Percentiles rank a stretch among this genome's conserved stretches.
phyloP scores from a whole-genome alignment of 2,329 filamentous ascomycete genomes.

The Monosporascus sp. region DNA sequence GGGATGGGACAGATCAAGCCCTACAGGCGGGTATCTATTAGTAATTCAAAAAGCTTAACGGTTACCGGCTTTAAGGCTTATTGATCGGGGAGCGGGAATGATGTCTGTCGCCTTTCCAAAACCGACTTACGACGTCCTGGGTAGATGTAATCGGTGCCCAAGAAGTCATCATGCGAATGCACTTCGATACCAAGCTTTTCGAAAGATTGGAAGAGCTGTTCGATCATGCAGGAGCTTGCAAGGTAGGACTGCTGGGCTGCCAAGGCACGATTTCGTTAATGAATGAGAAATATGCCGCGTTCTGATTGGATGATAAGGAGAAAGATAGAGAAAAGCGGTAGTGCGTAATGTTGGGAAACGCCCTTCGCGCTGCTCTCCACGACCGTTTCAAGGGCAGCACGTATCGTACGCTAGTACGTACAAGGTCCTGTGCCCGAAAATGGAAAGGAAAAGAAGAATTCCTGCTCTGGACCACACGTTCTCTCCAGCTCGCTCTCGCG shows the following conservation, averaged over 20 bases:
- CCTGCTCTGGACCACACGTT: neutral
- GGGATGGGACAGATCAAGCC: constrained; percentile 2
- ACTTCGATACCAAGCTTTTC: no score
- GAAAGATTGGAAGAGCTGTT: no score
- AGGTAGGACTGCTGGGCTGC: constrained; percentile 1
- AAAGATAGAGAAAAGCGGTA: constrained; percentile 11
- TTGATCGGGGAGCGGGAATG: neutral
- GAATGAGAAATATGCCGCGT: constrained; percentile 16
- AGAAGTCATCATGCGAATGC: no score
- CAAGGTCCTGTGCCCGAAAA: neutral
- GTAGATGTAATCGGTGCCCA: no score
- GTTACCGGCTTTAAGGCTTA: neutral
- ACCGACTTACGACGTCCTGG: no score
- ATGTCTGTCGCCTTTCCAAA: no score
- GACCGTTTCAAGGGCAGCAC: neutral
- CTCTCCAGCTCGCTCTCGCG: no score
- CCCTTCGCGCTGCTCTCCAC: neutral
- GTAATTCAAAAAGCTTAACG: neutral
- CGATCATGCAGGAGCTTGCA: neutral
- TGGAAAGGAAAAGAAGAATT: neutral
- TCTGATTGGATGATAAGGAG: constrained; percentile 11
- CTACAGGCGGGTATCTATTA: neutral
- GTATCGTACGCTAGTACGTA: neutral
- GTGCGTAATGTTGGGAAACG: no score
- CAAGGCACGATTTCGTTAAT: constrained; percentile 17